phyloP scores from a whole-genome alignment of 306 rosid genomes.

The Medicago lupulina region DNA sequence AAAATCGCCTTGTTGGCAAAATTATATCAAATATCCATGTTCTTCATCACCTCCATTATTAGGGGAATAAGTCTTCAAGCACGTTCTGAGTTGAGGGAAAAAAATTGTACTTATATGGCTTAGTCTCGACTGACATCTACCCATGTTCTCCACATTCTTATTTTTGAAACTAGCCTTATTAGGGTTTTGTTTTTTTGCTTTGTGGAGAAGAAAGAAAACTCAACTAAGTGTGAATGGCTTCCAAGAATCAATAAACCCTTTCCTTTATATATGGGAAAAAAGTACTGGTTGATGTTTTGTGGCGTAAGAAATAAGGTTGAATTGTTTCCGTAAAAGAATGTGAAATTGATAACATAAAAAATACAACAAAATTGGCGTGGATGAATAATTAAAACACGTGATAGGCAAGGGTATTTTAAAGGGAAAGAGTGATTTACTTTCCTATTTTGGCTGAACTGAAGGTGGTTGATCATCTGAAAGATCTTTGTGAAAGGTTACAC shows the following conservation, averaged over 20 bases:
- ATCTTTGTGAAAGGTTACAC: conserved; percentile 43
- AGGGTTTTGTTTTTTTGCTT: conserved; percentile 7
- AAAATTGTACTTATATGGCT: too few species aligned
- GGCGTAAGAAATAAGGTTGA: background rate
- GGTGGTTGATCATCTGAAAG: conserved; percentile 52
- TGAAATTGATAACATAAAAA: background rate
- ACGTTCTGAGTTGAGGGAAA: too few species aligned
- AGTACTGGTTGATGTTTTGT: conserved; percentile 34
- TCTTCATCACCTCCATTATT: too few species aligned
- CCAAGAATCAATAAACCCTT: background rate
- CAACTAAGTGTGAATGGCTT: background rate
- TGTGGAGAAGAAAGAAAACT: conserved; percentile 20
- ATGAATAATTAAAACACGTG: conserved; percentile 67
- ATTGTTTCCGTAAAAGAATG: too few species aligned
- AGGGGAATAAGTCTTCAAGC: too few species aligned
- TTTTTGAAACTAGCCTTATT: too few species aligned
- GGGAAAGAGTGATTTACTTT: conserved; percentile 13
- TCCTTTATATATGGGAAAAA: conserved; percentile 32
- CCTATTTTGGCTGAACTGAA: too few species aligned
- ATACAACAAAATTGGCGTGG: background rate
- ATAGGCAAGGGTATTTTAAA: conserved; percentile 54
- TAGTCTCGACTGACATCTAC: too few species aligned
- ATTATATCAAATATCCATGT: too few species aligned
- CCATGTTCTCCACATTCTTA: too few species aligned
- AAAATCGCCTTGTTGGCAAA: too few species aligned